A percentile compares a stretch with the other conserved stretches of the same genome.
Evolutionary conservation across 176 grass and related monocot genomes (phyloP).

Genomic region (Phragmites australis): DNA sequence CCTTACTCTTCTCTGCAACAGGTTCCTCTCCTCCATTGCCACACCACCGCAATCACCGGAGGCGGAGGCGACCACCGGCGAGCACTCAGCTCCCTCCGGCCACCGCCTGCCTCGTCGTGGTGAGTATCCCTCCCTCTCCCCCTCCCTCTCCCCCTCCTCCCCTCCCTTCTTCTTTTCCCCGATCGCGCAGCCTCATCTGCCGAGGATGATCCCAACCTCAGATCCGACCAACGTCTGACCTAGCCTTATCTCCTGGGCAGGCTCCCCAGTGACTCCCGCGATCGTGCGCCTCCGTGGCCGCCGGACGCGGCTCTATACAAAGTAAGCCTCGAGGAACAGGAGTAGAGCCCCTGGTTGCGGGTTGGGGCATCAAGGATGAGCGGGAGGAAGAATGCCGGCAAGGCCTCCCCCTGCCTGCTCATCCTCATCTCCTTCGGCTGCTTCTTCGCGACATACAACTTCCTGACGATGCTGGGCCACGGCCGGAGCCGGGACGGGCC

Average conservation of each 20-base stretch:
- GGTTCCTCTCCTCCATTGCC: neutral
- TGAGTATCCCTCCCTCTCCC: neutral
- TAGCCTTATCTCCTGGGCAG: neutral
- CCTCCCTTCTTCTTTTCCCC: neutral
- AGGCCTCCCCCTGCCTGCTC: slow-evolving; percentile 55
- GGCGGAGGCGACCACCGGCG: neutral
- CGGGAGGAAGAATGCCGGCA: slow-evolving; percentile 59
- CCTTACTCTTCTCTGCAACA: neutral
- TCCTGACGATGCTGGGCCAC: slow-evolving; percentile 56
- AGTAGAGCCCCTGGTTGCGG: neutral
- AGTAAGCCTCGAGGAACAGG: neutral
- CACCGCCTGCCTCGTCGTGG: neutral
- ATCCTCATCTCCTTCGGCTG: slow-evolving; percentile 53
- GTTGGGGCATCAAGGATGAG: slow-evolving; percentile 38
- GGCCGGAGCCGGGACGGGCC: slow-evolving; percentile 36
- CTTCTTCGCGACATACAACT: slow-evolving; percentile 88
- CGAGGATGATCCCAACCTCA: slow-evolving; percentile 25
- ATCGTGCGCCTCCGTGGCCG: neutral
- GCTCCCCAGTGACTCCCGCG: neutral
- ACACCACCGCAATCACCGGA: slow-evolving; percentile 9
- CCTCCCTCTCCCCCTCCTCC: neutral
- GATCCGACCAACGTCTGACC: slow-evolving; percentile 9
- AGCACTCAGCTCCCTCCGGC: neutral
- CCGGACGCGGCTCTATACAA: neutral
- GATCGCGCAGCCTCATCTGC: neutral